Conservation (phyloP, 257 asterid species). For the Solanum lignicaule region DNA sequence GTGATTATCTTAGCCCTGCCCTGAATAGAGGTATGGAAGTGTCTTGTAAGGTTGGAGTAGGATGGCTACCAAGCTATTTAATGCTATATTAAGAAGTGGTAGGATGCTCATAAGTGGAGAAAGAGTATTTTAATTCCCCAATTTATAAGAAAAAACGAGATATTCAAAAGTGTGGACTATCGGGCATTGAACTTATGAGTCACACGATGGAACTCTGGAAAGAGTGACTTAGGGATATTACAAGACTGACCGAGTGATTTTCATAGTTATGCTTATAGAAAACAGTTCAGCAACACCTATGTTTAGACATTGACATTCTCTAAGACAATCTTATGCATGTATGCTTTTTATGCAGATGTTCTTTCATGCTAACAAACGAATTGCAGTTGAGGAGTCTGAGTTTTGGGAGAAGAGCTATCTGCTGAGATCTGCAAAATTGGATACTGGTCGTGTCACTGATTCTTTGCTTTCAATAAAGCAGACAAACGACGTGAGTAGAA, state of each 20-base stretch:
- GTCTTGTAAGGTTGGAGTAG: background rate
- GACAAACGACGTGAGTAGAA: conserved; percentile 28
- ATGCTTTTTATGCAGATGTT: conserved; percentile 50
- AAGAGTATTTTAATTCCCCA: background rate
- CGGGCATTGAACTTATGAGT: background rate
- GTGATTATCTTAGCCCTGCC: background rate
- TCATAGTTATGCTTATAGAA: background rate
- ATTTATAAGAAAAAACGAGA: background rate
- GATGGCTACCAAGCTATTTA: background rate
- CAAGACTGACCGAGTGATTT: background rate
- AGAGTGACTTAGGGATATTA: background rate
- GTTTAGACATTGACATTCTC: background rate
- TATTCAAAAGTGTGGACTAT: background rate
- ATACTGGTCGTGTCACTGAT: conserved; percentile 22
- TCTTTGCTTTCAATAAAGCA: conserved; percentile 22
- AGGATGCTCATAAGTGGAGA: background rate
- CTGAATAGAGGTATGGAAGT: background rate
- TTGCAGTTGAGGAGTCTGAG: conserved; percentile 77
- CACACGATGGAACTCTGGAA: background rate
- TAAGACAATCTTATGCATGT: conserved; percentile 5
- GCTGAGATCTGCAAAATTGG: conserved; percentile 38
- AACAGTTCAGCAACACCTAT: background rate
- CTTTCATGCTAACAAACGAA: conserved; percentile 60
- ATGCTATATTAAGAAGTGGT: background rate
- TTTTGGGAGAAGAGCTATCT: conserved; percentile 97